Evolutionary conservation across 2,329 filamentous ascomycete species (phyloP).

Genomic region (Paradendryphiella salina): DNA sequence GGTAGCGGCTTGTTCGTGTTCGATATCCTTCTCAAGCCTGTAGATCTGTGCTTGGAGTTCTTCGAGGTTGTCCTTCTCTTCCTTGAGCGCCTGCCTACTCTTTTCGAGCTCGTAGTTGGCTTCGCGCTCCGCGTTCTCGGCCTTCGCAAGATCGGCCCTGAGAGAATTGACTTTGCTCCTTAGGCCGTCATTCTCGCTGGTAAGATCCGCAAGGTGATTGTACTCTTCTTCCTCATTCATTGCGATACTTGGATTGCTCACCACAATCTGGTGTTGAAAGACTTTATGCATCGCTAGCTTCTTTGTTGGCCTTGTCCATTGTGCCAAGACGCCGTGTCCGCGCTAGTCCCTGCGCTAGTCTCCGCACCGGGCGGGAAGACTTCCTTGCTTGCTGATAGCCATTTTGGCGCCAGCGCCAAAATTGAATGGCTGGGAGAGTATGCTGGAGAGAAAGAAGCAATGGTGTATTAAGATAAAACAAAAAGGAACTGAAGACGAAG

Average conservation of each 20-base stretch:
- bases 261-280: constrained; percentile 1
- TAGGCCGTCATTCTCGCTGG: background rate
- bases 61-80: background rate
- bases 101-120: constrained; percentile 1
- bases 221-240: constrained; percentile 3
- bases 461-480: background rate
- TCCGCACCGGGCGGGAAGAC: constrained; percentile 5
- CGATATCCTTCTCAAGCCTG: background rate
- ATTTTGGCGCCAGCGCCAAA: constrained; percentile 9
- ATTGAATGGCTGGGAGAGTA: background rate
- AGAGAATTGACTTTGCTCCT: background rate
- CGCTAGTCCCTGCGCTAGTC: constrained; percentile 5
- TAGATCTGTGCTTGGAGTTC: constrained; percentile 4
- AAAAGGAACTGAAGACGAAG: background rate
- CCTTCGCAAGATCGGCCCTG: background rate
- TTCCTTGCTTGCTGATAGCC: constrained; percentile 2
- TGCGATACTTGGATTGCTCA: constrained; percentile 5
- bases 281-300: constrained; percentile 12
- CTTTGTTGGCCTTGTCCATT: constrained; percentile 12
- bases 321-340: constrained; percentile 9
- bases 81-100: background rate
- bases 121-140: background rate
- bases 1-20: background rate
- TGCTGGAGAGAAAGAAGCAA: background rate
- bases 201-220: constrained; percentile 1